Percentiles rank a stretch among this genome's conserved stretches.
These are phyloP conservation scores for Prillingera fragicola DNA, from an alignment of 1,284 basidiomycete genomes.

Conservation along the genomic window DNA sequence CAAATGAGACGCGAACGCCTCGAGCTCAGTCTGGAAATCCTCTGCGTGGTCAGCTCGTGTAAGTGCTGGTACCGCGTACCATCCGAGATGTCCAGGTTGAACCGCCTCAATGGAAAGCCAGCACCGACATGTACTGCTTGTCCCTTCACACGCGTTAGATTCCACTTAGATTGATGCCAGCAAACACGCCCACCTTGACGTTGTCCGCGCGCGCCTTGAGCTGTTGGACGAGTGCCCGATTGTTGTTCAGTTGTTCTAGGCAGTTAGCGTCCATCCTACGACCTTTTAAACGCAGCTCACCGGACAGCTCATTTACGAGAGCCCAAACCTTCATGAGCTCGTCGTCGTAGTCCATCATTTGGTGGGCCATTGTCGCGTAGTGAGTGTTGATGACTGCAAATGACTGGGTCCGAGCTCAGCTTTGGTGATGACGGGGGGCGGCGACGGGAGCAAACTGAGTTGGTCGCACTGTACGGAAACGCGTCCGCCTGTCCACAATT, in stretches of 20 bases:
- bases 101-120: conserved; percentile 76
- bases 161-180: conserved; percentile 11
- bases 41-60: conserved; percentile 54
- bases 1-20: conserved; percentile 80
- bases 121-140: conserved; percentile 72
- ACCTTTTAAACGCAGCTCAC: conserved; percentile 18
- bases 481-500: too few relatives aligned
- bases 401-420: too few relatives aligned
- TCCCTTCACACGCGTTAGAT: conserved; percentile 53
- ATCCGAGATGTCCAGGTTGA: conserved; percentile 90
- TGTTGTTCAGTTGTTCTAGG: conserved; percentile 77
- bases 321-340: conserved; percentile 71
- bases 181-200: conserved; percentile 72
- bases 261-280: not conserved
- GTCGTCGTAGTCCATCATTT: conserved; percentile 51
- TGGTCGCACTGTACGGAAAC: too few relatives aligned
- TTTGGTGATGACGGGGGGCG: too few relatives aligned
- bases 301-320: conserved; percentile 66
- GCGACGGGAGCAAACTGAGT: too few relatives aligned
- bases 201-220: conserved; percentile 68
- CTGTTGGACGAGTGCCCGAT: conserved; percentile 68
- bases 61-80: conserved; percentile 51
- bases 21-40: conserved; percentile 85
- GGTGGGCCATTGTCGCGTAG: conserved; percentile 19
- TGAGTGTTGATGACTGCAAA: too few relatives aligned